Evolutionary conservation across 306 rosid species (phyloP), one percentile per base, ranked within the genome.

Genomic region (Inga laurina): DNA sequence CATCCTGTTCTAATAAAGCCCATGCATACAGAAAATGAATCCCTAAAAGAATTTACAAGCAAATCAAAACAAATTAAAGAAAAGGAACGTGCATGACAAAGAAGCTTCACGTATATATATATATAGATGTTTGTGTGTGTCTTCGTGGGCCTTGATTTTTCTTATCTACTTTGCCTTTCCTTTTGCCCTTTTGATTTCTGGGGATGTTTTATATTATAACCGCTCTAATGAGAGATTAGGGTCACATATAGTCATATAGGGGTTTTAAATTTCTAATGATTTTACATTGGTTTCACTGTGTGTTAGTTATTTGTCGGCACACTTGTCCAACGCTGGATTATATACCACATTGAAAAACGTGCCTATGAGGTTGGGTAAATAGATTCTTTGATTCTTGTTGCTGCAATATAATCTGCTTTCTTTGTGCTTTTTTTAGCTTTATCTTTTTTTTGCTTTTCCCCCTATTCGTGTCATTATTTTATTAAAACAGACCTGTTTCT

Each of bases 281-380:
- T 81, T 78, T 34, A 77, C 77, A 77, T 65, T 69, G n/a, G 84
- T 22, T 78, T 78, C 57, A 81, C 90, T 74, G 84, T 84, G 77
- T 49, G 84, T 84, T 84, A 68, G 86, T 84, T 84, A 87, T 81
- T 84, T 87, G 90, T 87, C 87, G 87, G 84, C 72, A 81, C 72
- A 49, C 79, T 51, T 49, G 79, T 56, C 65, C 13, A 34, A 10
- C 43, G 10, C 66, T 51, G 78, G 78, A 49, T 19, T 57, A n/a
- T 3, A n/a, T 66, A 54, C 27, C 70, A 54, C 69, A 27, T 22
- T 72, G 78, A 81, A 43, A 65, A 14, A 24, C 45, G 48, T 70
- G 82, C 68, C 74, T 43, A 54, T 73, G 24, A 52, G 78, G 51
- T 24, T 27, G 8, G 37, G 8, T 10, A 64, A 77, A 8, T 21